Conservation (phyloP, 345 rosid species). For the Balakata baccata region DNA sequence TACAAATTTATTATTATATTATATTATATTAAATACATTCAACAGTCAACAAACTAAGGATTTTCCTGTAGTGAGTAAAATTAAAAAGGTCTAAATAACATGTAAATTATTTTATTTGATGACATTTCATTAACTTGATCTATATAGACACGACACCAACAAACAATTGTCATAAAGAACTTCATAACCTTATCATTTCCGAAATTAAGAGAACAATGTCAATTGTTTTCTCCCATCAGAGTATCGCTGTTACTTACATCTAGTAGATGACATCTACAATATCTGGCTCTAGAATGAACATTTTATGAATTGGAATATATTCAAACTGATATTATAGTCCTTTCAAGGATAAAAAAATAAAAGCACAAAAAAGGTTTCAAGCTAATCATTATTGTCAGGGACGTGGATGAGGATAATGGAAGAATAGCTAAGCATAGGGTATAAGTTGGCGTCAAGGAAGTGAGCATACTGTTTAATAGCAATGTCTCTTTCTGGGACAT, state of each 20-base stretch:
- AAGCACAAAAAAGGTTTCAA: background rate
- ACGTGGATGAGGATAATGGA: conserved; percentile 63
- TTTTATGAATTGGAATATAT: background rate
- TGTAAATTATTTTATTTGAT: too few relatives aligned
- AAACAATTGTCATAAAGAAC: too few relatives aligned
- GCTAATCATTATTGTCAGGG: conserved; percentile 34
- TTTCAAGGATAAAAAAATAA: background rate
- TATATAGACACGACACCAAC: too few relatives aligned
- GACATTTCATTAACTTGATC: too few relatives aligned
- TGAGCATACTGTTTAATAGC: conserved; percentile 61
- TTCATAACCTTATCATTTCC: too few relatives aligned
- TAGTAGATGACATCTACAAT: too few relatives aligned
- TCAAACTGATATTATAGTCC: background rate
- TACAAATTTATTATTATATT: too few relatives aligned
- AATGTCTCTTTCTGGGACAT: conserved; percentile 55
- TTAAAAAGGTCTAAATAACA: too few relatives aligned
- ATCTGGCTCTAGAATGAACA: background rate
- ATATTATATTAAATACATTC: too few relatives aligned
- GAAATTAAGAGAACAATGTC: too few relatives aligned
- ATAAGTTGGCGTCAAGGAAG: conserved; percentile 74
- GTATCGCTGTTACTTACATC: background rate
- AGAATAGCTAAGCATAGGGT: conserved; percentile 90
- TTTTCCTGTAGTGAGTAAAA: too few relatives aligned
- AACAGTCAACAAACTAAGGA: too few relatives aligned
- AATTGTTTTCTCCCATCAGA: background rate